These are phyloP conservation scores for Solanum infundibuliforme DNA, from an alignment of 257 asterid species.

Conservation along the genomic window DNA sequence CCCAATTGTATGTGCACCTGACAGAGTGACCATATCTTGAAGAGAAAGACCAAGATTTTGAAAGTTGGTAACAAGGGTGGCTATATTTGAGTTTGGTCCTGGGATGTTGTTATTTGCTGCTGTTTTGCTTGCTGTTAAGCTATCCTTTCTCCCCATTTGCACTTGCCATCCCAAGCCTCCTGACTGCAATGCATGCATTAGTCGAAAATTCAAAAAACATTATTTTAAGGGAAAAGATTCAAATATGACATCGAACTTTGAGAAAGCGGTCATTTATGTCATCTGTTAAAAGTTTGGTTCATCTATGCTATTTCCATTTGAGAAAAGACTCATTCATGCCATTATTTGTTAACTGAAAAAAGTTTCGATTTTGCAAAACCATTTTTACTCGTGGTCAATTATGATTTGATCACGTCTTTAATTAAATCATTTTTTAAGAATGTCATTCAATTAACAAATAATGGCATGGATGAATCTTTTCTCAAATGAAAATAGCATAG, in stretches of 20 bases:
- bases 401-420: not conserved
- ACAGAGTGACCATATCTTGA: conserved; percentile 64
- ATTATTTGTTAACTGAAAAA: not conserved
- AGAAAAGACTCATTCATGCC: not conserved
- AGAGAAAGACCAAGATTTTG: conserved; percentile 56
- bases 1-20: conserved; percentile 92
- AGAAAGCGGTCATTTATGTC: not conserved
- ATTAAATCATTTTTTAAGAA: no score
- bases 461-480: not conserved
- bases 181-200: conserved; percentile 25
- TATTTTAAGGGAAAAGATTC: not conserved
- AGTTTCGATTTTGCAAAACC: not conserved
- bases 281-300: no score
- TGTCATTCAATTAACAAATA: not conserved
- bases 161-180: conserved; percentile 89
- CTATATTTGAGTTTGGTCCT: conserved; percentile 58
- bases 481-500: not conserved
- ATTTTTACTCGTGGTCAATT: not conserved
- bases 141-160: conserved; percentile 68
- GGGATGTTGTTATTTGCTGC: conserved; percentile 64
- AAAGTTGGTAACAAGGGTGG: conserved; percentile 55
- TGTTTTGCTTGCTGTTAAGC: conserved; percentile 46
- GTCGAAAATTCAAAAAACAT: not conserved
- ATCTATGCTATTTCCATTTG: not conserved
- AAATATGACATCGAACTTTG: not conserved